Conservation (phyloP, 2,329 filamentous ascomycete species). For the Clarireedia paspali region DNA sequence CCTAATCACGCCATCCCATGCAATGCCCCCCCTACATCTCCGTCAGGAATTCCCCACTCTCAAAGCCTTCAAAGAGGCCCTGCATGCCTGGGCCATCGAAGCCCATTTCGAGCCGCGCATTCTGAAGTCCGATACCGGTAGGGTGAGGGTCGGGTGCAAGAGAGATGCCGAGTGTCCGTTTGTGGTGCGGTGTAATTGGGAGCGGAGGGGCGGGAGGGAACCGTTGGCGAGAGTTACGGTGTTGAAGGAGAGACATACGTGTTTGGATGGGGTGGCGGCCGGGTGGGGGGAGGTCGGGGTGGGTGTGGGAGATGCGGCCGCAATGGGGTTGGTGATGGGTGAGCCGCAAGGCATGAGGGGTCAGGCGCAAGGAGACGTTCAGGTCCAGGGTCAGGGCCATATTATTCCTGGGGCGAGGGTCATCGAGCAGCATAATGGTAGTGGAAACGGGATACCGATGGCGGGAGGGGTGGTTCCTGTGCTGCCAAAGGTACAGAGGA, state of each 20-base stretch:
- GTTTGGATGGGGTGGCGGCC: conserved; percentile 22
- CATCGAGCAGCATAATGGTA: conserved; percentile 25
- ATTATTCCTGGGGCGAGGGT: conserved; percentile 11
- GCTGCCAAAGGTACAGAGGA: conserved; percentile 28
- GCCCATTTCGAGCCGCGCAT: conserved; percentile 30
- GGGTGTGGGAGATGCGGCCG: conserved; percentile 11
- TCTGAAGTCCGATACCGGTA: conserved; percentile 27
- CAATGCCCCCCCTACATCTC: conserved; percentile 27
- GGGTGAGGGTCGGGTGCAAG: conserved; percentile 30
- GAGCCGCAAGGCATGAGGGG: conserved; percentile 2
- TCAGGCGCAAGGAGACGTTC: not conserved
- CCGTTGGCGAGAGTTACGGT: conserved; percentile 28
- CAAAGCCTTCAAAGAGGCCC: conserved; percentile 29
- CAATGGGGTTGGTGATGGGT: conserved; percentile 3
- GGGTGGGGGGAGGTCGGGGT: not conserved
- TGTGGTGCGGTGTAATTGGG: conserved; percentile 30
- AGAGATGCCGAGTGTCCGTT: conserved; percentile 28
- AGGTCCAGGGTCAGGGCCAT: conserved; percentile 8
- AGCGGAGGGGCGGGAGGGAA: conserved; percentile 24
- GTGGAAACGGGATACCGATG: conserved; percentile 21
- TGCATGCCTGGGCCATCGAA: conserved; percentile 30
- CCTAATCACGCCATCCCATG: not conserved
- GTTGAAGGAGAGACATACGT: conserved; percentile 27
- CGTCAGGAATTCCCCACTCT: conserved; percentile 29
- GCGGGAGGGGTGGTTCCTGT: conserved; percentile 17